These are phyloP conservation scores for Zygosaccharomyces pseudobailii DNA, from an alignment of 1,139 yeast genomes.

Conservation along the genomic window DNA sequence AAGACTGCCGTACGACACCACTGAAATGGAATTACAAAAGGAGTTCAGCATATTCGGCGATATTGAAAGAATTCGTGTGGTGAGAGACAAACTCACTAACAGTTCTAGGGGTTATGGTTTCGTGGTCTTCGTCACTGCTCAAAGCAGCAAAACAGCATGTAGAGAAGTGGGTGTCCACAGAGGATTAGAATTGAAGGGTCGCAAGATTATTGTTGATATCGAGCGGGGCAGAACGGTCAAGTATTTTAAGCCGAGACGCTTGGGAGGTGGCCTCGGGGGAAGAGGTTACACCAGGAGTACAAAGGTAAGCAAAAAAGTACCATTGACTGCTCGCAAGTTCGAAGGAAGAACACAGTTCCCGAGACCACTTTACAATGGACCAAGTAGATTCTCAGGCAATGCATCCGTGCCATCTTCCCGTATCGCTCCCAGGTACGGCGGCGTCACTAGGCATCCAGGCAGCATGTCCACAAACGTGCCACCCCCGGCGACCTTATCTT, in stretches of 20 bases:
- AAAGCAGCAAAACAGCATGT: constrained; percentile 42
- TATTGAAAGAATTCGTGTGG: constrained; percentile 59
- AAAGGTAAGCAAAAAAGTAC: constrained; percentile 1
- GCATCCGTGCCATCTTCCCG: constrained; percentile 1
- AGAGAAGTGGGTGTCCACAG: constrained; percentile 40
- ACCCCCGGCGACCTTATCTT: constrained; percentile 13
- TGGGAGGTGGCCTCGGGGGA: constrained; percentile 75
- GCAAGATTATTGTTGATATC: constrained; percentile 67
- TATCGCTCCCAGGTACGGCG: neutral
- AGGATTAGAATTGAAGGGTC: constrained; percentile 47
- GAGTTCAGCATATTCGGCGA: constrained; percentile 64
- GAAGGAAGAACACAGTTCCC: constrained; percentile 4
- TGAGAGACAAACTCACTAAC: constrained; percentile 49
- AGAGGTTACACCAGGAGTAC: constrained; percentile 42
- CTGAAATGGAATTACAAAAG: constrained; percentile 64
- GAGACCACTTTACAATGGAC: constrained; percentile 12
- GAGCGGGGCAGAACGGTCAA: constrained; percentile 77
- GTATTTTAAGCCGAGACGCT: constrained; percentile 74
- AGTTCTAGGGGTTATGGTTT: constrained; percentile 83
- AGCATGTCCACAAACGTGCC: neutral
- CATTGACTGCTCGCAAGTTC: neutral
- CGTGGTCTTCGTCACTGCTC: constrained; percentile 51
- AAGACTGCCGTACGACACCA: constrained; percentile 59
- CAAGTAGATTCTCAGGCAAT: constrained; percentile 14
- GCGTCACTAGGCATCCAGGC: constrained; percentile 1